Evolutionary conservation across 1,284 basidiomycete genomes (phyloP).

Genomic region (Trametes hirsuta): DNA sequence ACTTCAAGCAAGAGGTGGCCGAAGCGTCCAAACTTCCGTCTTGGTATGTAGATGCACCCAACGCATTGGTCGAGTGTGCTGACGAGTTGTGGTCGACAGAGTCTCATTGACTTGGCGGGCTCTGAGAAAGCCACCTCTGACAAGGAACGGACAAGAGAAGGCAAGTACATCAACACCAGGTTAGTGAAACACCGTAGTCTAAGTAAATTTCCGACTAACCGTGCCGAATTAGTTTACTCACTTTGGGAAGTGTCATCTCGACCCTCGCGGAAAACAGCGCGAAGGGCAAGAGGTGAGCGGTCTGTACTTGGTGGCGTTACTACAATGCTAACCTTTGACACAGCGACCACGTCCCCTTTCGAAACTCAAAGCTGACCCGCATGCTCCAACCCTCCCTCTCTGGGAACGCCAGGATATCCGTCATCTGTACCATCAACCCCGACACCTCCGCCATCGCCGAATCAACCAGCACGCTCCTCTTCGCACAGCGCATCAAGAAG

Average conservation of each 20-base stretch:
- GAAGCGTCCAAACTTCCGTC: slow-evolving; percentile 80
- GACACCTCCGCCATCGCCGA: slow-evolving; percentile 76
- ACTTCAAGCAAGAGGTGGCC: slow-evolving; percentile 71
- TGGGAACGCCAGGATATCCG: slow-evolving; percentile 94
- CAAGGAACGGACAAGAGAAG: slow-evolving; percentile 90
- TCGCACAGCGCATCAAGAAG: slow-evolving; percentile 88
- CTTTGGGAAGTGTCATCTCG: slow-evolving; percentile 87
- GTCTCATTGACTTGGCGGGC: slow-evolving; percentile 94
- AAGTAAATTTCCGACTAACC: not conserved
- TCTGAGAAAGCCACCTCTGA: slow-evolving; percentile 95
- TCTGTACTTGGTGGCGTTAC: not conserved
- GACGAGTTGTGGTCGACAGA: slow-evolving; percentile 44
- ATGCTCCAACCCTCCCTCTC: slow-evolving; percentile 94
- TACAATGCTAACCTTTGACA: not conserved
- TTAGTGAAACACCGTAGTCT: slow-evolving; percentile 28
- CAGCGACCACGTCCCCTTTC: slow-evolving; percentile 91
- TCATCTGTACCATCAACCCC: slow-evolving; percentile 95
- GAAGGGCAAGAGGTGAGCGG: slow-evolving; percentile 67
- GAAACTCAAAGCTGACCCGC: slow-evolving; percentile 94
- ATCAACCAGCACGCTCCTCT: slow-evolving; percentile 83
- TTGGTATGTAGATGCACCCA: slow-evolving; percentile 51
- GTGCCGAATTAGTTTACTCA: slow-evolving; percentile 65
- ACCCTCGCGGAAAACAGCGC: slow-evolving; percentile 87
- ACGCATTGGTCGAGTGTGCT: not conserved
- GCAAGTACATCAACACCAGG: slow-evolving; percentile 93